phyloP scores from a whole-genome alignment of 2,329 filamentous ascomycete species.

The Aspergillus floridensis region DNA sequence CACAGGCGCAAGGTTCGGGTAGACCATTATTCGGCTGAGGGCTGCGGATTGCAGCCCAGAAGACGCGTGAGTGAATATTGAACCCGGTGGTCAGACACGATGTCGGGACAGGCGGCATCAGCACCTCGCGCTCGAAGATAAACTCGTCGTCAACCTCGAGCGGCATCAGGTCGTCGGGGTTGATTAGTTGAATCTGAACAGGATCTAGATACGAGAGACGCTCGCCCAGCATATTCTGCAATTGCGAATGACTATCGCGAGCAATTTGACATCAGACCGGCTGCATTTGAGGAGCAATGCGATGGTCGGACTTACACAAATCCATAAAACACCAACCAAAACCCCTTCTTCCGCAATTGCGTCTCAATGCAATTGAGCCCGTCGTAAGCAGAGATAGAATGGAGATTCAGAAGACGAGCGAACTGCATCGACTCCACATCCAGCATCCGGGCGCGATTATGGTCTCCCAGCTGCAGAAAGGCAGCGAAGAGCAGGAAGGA shows the following conservation, averaged over 20 bases:
- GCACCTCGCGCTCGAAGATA: constrained; percentile 24
- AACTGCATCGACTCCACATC: constrained; percentile 38
- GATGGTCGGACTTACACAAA: constrained; percentile 19
- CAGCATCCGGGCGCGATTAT: constrained; percentile 38
- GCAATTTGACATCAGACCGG: too few species aligned
- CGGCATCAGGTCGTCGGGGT: constrained; percentile 34
- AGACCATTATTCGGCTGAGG: neutral
- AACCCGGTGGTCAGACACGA: constrained; percentile 29
- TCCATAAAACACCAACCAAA: constrained; percentile 38
- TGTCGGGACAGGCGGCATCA: constrained; percentile 5
- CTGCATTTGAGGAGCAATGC: too few species aligned
- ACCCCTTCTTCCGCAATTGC: constrained; percentile 38
- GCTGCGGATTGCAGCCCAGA: constrained; percentile 19
- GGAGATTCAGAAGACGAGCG: constrained; percentile 30
- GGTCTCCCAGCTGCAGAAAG: constrained; percentile 36
- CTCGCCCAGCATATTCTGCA: constrained; percentile 24
- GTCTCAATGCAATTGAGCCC: constrained; percentile 34
- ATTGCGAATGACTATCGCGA: constrained; percentile 18
- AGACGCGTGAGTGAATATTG: constrained; percentile 29
- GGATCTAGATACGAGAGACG: constrained; percentile 31
- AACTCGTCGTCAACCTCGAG: constrained; percentile 34
- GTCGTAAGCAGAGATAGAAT: constrained; percentile 31
- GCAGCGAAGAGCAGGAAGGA: constrained; percentile 34
- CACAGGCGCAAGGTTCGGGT: constrained; percentile 11
- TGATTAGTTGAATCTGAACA: constrained; percentile 26